These are phyloP conservation scores for Saccharata proteae DNA, from an alignment of 2,329 filamentous ascomycete genomes.

Conservation along the genomic window DNA sequence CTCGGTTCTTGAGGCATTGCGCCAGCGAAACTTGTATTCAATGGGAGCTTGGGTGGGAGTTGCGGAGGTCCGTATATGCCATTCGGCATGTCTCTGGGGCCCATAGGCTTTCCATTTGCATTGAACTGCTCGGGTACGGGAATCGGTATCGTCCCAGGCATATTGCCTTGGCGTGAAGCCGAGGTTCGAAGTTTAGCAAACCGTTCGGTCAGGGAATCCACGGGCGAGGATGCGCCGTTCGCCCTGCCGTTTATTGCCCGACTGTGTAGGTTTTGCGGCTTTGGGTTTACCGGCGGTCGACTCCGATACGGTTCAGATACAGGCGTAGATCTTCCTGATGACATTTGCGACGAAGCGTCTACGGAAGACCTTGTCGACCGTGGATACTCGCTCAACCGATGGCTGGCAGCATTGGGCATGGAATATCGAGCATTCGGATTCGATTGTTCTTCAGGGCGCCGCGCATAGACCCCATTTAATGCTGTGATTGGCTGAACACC, in stretches of 20 bases:
- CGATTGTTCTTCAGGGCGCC: background rate
- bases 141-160: slow-evolving; percentile 24
- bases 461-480: background rate
- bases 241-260: slow-evolving; percentile 42
- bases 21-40: slow-evolving; percentile 41
- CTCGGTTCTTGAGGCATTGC: slow-evolving; percentile 58
- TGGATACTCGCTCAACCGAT: too few species aligned
- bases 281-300: slow-evolving; percentile 45
- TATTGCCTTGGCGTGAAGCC: background rate
- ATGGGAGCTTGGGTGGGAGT: slow-evolving; percentile 33
- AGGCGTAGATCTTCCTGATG: slow-evolving; percentile 14
- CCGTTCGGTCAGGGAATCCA: slow-evolving; percentile 22
- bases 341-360: too few species aligned
- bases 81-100: slow-evolving; percentile 43
- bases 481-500: slow-evolving; percentile 34
- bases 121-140: slow-evolving; percentile 28
- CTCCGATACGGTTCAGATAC: slow-evolving; percentile 5
- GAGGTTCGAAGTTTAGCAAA: slow-evolving; percentile 21
- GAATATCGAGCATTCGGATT: slow-evolving; percentile 9
- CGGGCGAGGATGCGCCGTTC: too few species aligned
- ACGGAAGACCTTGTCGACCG: too few species aligned
- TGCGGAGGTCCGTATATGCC: slow-evolving; percentile 16
- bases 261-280: slow-evolving; percentile 55
- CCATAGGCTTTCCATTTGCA: slow-evolving; percentile 20
- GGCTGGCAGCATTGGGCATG: too few species aligned